Evolutionary conservation across 495 filamentous ascomycete genomes (phyloP).

Genomic region (Baudoinia panamericana): DNA sequence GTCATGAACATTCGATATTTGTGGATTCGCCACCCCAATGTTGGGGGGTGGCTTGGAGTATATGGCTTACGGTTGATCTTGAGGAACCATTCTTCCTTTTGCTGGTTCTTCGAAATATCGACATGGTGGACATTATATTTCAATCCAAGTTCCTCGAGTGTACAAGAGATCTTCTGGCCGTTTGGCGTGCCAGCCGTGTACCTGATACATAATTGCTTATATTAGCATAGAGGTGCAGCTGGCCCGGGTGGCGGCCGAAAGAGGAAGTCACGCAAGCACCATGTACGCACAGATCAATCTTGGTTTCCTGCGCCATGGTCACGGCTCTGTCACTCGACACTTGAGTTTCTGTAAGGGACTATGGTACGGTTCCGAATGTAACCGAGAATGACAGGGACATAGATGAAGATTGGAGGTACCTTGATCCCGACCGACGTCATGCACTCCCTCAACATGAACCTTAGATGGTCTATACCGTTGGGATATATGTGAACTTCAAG

Average conservation of each 20-base stretch:
- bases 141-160: conserved; percentile 20
- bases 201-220: not conserved
- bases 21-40: no score
- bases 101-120: conserved; percentile 20
- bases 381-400: no score
- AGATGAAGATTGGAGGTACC: no score
- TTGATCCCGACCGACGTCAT: no score
- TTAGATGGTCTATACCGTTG: no score
- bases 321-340: no score
- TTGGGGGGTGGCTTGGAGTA: not conserved
- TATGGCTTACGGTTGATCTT: conserved; percentile 19
- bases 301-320: no score
- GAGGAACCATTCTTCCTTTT: conserved; percentile 21
- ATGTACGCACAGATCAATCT: not conserved
- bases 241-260: not conserved
- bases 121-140: conserved; percentile 18
- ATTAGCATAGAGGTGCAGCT: not conserved
- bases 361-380: no score
- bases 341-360: no score
- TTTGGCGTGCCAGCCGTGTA: conserved; percentile 20
- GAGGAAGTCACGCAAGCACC: not conserved
- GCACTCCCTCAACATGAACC: no score
- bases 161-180: conserved; percentile 20
- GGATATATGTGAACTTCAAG: no score
- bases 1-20: no score